Percentiles rank a stretch among this genome's conserved stretches.
Evolutionary conservation across 805 yeast species (phyloP).

Genomic region (Candida fluviatilis): DNA sequence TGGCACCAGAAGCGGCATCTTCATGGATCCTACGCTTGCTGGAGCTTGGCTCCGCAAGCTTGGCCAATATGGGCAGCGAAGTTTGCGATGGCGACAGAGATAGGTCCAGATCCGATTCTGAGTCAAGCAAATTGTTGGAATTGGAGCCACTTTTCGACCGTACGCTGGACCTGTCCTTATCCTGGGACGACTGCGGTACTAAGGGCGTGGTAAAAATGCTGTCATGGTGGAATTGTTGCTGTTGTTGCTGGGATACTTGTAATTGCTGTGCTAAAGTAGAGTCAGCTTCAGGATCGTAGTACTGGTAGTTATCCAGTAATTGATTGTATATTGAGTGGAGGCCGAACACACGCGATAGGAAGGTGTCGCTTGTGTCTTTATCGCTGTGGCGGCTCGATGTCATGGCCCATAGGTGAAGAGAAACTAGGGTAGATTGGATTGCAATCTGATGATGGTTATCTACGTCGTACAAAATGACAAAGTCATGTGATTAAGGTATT

Average conservation of each 20-base stretch:
- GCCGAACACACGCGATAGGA: slow-evolving; percentile 63
- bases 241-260: slow-evolving; percentile 4
- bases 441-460: not conserved
- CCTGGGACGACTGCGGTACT: not conserved
- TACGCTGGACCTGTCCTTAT: not conserved
- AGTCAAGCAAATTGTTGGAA: slow-evolving; percentile 21
- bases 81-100: slow-evolving; percentile 20
- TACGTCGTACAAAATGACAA: not conserved
- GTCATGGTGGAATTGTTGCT: slow-evolving; percentile 1
- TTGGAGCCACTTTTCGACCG: slow-evolving; percentile 3
- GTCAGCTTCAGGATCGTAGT: slow-evolving; percentile 33
- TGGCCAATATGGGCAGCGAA: slow-evolving; percentile 10
- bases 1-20: too few species aligned
- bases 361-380: slow-evolving; percentile 39
- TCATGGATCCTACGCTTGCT: too few species aligned
- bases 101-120: slow-evolving; percentile 32
- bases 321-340: slow-evolving; percentile 41
- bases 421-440: not conserved
- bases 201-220: not conserved
- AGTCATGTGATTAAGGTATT: not conserved
- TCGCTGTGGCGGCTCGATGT: not conserved
- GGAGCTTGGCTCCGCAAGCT: slow-evolving; percentile 2
- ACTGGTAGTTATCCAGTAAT: slow-evolving; percentile 34
- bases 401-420: not conserved
- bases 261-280: slow-evolving; percentile 10